Conservation (phyloP, 1,284 basidiomycete species). For the Schizopora paradoxa region DNA sequence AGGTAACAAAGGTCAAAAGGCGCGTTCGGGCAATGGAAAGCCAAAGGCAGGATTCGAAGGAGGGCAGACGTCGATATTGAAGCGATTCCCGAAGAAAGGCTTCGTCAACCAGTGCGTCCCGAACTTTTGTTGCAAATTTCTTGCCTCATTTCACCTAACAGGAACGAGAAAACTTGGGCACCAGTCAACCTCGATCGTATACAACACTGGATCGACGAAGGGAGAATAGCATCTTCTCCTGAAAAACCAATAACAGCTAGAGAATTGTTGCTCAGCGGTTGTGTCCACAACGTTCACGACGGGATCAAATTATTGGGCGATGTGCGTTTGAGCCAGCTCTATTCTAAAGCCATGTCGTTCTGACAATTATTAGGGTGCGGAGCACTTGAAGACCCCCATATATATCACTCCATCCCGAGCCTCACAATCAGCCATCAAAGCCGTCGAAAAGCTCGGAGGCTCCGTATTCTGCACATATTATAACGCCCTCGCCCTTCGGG, state of each 20-base stretch:
- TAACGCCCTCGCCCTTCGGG: conserved; percentile 79
- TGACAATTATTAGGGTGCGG: conserved; percentile 45
- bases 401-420: conserved; percentile 84
- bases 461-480: conserved; percentile 90
- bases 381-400: conserved; percentile 68
- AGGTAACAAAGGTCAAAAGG: conserved; percentile 95
- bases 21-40: conserved; percentile 87
- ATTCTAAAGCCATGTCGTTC: conserved; percentile 10
- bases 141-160: conserved; percentile 25
- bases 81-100: conserved; percentile 89
- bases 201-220: conserved; percentile 88
- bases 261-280: conserved; percentile 80
- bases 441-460: conserved; percentile 81
- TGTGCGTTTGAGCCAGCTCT: conserved; percentile 38
- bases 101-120: conserved; percentile 84
- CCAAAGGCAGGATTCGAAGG: conserved; percentile 87
- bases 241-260: conserved; percentile 84
- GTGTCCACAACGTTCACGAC: conserved; percentile 83
- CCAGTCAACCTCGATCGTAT: conserved; percentile 85
- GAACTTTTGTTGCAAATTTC: not conserved
- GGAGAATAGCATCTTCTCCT: conserved; percentile 74
- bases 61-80: conserved; percentile 92
- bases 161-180: conserved; percentile 70
- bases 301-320: conserved; percentile 91
- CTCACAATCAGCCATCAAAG: conserved; percentile 80